Conservation (phyloP, 805 yeast genomes). For the Kazachstania kunashirensis region DNA sequence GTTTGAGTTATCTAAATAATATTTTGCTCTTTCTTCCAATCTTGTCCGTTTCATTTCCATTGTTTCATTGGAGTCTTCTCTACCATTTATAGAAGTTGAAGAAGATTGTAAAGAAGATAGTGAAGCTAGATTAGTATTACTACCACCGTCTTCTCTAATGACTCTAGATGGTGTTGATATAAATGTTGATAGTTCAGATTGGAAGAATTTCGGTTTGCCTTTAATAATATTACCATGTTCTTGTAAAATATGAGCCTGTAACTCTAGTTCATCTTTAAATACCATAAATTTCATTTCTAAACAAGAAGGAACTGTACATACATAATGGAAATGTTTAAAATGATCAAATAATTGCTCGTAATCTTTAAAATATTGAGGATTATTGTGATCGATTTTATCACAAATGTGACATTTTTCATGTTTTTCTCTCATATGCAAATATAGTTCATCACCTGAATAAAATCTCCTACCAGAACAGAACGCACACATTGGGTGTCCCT, state of each 20-base stretch:
- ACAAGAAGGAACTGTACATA: slow-evolving; percentile 69
- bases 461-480: slow-evolving; percentile 68
- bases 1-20: slow-evolving; percentile 55
- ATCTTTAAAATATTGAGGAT: slow-evolving; percentile 68
- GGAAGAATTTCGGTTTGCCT: slow-evolving; percentile 34
- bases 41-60: slow-evolving; percentile 46
- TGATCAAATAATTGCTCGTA: slow-evolving; percentile 69
- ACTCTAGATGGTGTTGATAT: slow-evolving; percentile 27
- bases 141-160: slow-evolving; percentile 13
- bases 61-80: slow-evolving; percentile 16
- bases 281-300: slow-evolving; percentile 87
- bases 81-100: slow-evolving; percentile 1
- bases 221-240: slow-evolving; percentile 46
- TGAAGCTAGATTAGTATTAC: neutral
- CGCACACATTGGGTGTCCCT: slow-evolving; percentile 82
- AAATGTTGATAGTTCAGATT: slow-evolving; percentile 58
- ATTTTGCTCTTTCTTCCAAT: slow-evolving; percentile 77
- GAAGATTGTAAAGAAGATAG: slow-evolving; percentile 3
- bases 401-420: slow-evolving; percentile 91
- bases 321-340: slow-evolving; percentile 62
- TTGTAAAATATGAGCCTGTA: slow-evolving; percentile 77
- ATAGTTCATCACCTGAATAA: slow-evolving; percentile 82
- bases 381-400: slow-evolving; percentile 51
- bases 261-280: slow-evolving; percentile 74
- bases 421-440: slow-evolving; percentile 65